Evolutionary conservation across 305 asterid species (phyloP), one percentile per base, ranked within the genome.

Genomic region (Rubia peregrina): DNA sequence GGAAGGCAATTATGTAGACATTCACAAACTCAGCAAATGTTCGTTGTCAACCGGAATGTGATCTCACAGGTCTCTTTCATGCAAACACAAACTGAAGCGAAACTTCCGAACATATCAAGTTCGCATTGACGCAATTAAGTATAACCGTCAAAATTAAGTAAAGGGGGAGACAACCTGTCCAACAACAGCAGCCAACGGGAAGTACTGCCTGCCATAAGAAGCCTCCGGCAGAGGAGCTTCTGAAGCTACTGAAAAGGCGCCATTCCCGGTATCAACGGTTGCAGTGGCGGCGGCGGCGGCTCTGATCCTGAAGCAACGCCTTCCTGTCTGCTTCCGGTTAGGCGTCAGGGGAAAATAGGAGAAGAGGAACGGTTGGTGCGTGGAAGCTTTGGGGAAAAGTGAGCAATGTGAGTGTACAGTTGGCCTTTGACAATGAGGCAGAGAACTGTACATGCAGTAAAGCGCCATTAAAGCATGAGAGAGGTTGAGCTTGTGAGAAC

Each of bases 241-340:
- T 3, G 69, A 14, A 5, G 85, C 74, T 38, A 83, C 72, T 22
- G 79, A 56, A 40, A 87, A 85, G 60, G 96, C 77, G 42, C 99
- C 99, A 82, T 94, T 94, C 64, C 80, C 78, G 68, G 96, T 85
- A 76, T 88, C 97, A 33, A 85, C 83, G 66, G 87, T 76, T 19
- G 87, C 90, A 67, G 90, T 74, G 36, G 99, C 96, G 22, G 99
- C 96, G 22, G 99, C 98, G 36, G 99, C 96, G 36, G 99, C 98
- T 69, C 75, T 82, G 62, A 91, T 79, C 77, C 86, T 83, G 36
- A 79, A 61, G 67, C 55, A 67, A 71, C 69, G 43, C 73, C 43
- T 78, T 38, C 41, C 78, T 24, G 68, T 75, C 41, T 56, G 72
- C 30, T 71, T 73, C 36, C 59, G 79, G 36, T 61, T 80, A 30